Conservation (phyloP, 2,329 filamentous ascomycete species). For the Raffaelea ambrosiae region DNA sequence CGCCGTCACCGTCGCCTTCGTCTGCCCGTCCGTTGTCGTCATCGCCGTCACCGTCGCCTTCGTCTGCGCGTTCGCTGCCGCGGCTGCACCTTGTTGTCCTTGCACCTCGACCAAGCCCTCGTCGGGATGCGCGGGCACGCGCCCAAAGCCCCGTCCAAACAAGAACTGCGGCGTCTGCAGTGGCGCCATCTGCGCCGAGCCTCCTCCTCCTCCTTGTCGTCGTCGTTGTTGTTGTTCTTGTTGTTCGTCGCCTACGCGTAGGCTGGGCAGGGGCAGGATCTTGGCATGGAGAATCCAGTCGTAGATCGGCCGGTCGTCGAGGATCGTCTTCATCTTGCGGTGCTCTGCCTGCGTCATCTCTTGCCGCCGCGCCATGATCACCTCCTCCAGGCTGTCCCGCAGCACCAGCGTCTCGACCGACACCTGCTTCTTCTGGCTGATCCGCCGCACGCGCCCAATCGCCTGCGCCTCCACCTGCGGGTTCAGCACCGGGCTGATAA, state of each 20-base stretch:
- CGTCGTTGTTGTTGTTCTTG: too few relatives aligned
- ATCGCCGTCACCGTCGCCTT: too few relatives aligned
- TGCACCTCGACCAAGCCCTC: conserved; percentile 27
- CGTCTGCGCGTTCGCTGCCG: background rate
- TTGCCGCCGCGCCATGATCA: conserved; percentile 64
- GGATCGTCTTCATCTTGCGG: conserved; percentile 43
- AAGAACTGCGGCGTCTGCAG: conserved; percentile 37
- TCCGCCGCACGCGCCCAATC: conserved; percentile 80
- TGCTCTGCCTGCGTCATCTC: conserved; percentile 66
- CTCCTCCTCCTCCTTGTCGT: background rate
- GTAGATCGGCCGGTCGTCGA: conserved; percentile 49
- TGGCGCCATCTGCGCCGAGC: conserved; percentile 35
- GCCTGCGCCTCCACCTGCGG: conserved; percentile 83
- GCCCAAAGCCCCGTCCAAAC: conserved; percentile 42
- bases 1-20: background rate
- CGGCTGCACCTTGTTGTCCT: background rate
- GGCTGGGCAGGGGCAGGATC: conserved; percentile 30
- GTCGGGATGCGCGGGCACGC: conserved; percentile 30
- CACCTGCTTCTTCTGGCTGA: conserved; percentile 72
- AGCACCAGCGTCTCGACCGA: conserved; percentile 81
- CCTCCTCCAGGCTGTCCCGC: conserved; percentile 72
- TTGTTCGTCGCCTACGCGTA: too few relatives aligned
- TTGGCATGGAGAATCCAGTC: conserved; percentile 47
- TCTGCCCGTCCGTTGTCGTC: background rate
- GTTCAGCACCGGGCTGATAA: conserved; percentile 80